A percentile compares a stretch with the other conserved stretches of the same genome.
phyloP scores from a whole-genome alignment of 106 monocot species.

The Dendrobium nobile region DNA sequence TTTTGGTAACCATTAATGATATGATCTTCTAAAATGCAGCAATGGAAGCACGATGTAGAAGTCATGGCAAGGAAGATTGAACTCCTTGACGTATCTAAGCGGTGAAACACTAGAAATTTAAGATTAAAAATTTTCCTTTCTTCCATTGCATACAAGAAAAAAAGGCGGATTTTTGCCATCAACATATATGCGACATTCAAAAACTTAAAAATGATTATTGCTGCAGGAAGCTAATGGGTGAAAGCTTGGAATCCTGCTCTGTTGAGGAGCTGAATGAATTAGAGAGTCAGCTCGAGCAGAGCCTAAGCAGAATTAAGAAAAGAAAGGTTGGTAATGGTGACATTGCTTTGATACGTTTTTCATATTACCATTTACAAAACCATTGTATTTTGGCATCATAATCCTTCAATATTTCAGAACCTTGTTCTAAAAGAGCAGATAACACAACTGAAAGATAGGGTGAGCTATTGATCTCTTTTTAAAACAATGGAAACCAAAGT shows the following conservation, averaged over 20 bases:
- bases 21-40: constrained; percentile 16
- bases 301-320: constrained; percentile 36
- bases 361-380: background rate
- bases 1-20: background rate
- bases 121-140: background rate
- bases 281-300: constrained; percentile 31
- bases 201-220: background rate
- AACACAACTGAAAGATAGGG: background rate
- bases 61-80: constrained; percentile 24
- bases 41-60: constrained; percentile 18
- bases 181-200: background rate
- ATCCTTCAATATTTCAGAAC: constrained; percentile 3
- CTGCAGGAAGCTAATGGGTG: constrained; percentile 48
- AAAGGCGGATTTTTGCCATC: no score
- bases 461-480: background rate
- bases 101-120: constrained; percentile 13
- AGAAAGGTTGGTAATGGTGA: constrained; percentile 24
- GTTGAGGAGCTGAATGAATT: constrained; percentile 41
- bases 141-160: background rate
- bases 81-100: constrained; percentile 19
- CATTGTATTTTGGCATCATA: background rate
- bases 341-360: background rate
- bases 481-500: background rate
- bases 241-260: constrained; percentile 34
- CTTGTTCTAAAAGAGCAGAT: background rate